Conservation (phyloP, 345 rosid species). For the Salix suchowensis region DNA sequence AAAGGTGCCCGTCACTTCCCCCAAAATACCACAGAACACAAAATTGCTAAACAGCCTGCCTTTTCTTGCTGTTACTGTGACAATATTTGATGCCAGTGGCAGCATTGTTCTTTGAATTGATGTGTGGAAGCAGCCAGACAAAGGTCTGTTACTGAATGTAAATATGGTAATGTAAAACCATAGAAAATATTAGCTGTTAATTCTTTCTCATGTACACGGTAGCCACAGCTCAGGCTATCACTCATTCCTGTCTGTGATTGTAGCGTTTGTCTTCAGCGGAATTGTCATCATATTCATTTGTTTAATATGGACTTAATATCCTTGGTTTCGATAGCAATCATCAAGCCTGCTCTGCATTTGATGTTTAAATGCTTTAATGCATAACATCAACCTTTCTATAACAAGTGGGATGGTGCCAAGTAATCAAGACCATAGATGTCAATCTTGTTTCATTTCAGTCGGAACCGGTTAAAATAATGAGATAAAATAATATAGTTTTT, state of each 20-base stretch:
- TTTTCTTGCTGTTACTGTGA: background rate
- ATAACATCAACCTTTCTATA: too few species aligned
- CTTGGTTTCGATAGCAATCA: too few species aligned
- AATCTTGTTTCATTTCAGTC: too few species aligned
- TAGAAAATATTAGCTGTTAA: background rate
- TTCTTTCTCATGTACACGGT: background rate
- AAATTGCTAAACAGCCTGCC: constrained; percentile 47
- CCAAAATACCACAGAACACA: constrained; percentile 66
- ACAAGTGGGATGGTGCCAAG: too few species aligned
- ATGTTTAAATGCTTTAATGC: too few species aligned
- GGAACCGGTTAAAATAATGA: too few species aligned
- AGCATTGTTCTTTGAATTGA: background rate
- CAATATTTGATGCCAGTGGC: background rate
- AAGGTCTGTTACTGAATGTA: constrained; percentile 8
- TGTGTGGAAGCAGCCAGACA: background rate
- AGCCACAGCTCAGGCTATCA: background rate
- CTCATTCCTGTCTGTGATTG: background rate
- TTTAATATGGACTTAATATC: too few species aligned
- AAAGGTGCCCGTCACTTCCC: constrained; percentile 82
- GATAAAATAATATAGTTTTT: too few species aligned
- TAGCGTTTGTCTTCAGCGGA: background rate
- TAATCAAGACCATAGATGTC: too few species aligned
- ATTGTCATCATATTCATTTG: background rate
- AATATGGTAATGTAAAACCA: constrained; percentile 6
- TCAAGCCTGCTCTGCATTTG: too few species aligned